A percentile compares a stretch with the other conserved stretches of the same genome.
phyloP scores from a whole-genome alignment of 2,329 filamentous ascomycete genomes.

The Zymoseptoria passerinii region DNA sequence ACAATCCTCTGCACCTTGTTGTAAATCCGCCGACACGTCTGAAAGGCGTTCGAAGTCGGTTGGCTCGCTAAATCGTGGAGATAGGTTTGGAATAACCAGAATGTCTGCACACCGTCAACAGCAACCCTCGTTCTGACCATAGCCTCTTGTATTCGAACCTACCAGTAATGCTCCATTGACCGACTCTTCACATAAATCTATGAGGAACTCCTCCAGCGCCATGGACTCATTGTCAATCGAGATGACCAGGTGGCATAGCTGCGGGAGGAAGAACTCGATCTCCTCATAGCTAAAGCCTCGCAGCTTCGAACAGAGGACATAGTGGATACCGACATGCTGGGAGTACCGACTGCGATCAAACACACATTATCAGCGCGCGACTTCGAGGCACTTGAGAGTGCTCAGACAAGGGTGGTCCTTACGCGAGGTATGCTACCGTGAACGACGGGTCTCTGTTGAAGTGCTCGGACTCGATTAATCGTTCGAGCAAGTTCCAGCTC shows the following conservation, averaged over 20 bases:
- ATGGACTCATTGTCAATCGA: conserved; percentile 87
- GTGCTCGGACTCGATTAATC: conserved; percentile 88
- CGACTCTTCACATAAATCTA: conserved; percentile 80
- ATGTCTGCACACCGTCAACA: conserved; percentile 51
- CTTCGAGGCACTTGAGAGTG: not conserved
- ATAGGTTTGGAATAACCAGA: conserved; percentile 86
- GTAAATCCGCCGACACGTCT: conserved; percentile 74
- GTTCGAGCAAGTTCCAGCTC: conserved; percentile 76
- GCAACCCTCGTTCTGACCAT: not conserved
- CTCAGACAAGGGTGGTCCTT: conserved; percentile 34
- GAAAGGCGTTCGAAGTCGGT: conserved; percentile 68
- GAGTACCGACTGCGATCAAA: conserved; percentile 64
- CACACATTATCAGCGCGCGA: conserved; percentile 9
- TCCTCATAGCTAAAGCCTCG: conserved; percentile 84
- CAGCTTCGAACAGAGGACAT: conserved; percentile 80
- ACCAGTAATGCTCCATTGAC: conserved; percentile 77
- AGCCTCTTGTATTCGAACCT: conserved; percentile 29
- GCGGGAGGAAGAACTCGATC: conserved; percentile 82
- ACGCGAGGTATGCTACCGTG: conserved; percentile 82
- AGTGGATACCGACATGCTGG: conserved; percentile 82
- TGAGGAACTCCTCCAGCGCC: conserved; percentile 78
- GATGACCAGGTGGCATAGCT: conserved; percentile 80
- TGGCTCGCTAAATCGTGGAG: conserved; percentile 70
- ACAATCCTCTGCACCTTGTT: conserved; percentile 85
- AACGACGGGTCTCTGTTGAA: conserved; percentile 87